These are phyloP conservation scores for Phialophora verrucosa DNA, from an alignment of 2,329 filamentous ascomycete genomes.

Conservation along the genomic window DNA sequence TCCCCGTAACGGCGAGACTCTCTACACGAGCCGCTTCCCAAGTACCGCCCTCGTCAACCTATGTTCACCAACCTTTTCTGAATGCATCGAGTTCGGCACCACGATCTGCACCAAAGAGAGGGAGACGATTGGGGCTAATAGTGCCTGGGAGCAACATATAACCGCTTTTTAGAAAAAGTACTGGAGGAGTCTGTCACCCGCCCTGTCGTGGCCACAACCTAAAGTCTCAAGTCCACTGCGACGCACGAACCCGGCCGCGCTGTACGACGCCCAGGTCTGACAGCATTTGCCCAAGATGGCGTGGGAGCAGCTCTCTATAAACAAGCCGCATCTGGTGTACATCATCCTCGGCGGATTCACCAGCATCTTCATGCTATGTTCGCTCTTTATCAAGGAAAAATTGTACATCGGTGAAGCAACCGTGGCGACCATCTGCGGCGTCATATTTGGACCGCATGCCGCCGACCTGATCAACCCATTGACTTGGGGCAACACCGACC, in stretches of 20 bases:
- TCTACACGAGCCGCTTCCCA: background rate
- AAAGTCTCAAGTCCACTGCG: background rate
- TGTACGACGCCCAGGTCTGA: conserved; percentile 4
- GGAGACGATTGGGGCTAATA: conserved; percentile 37
- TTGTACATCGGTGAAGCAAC: conserved; percentile 99
- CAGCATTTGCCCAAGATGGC: conserved; percentile 47
- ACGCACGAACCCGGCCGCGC: background rate
- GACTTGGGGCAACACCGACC: conserved; percentile 69
- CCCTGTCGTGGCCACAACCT: conserved; percentile 14
- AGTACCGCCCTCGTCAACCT: background rate
- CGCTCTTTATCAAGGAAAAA: conserved; percentile 96
- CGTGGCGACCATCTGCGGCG: conserved; percentile 74
- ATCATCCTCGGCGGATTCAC: conserved; percentile 98
- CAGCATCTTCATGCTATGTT: conserved; percentile 96
- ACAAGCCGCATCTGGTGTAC: conserved; percentile 96
- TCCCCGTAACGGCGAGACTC: background rate
- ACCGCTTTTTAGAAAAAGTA: background rate
- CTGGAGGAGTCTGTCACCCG: conserved; percentile 36
- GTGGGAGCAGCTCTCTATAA: conserved; percentile 67
- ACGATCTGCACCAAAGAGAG: conserved; percentile 34
- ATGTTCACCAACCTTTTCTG: conserved; percentile 20
- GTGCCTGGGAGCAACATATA: conserved; percentile 4
- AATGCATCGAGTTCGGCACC: conserved; percentile 34
- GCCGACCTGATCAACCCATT: conserved; percentile 66
- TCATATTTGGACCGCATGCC: conserved; percentile 72